Evolutionary conservation across 129 eudicot species (phyloP).

Genomic region (Tanacetum coccineum): DNA sequence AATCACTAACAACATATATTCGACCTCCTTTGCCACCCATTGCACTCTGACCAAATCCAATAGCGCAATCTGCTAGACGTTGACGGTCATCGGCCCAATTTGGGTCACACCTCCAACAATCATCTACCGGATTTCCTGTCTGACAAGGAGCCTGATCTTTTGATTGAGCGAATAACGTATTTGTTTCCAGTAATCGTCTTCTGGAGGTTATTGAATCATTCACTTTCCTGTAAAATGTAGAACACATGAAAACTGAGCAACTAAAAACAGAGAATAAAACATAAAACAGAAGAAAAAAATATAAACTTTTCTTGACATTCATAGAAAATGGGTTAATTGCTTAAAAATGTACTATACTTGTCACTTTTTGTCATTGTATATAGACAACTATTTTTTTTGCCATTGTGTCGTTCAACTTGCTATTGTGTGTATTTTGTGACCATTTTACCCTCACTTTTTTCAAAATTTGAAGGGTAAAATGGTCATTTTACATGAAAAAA

Average conservation of each 20-base stretch:
- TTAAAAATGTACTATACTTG: too few relatives aligned
- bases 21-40: slow-evolving; percentile 93
- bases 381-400: too few relatives aligned
- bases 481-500: too few relatives aligned
- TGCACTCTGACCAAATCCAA: slow-evolving; percentile 85
- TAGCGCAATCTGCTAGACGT: slow-evolving; percentile 75
- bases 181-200: slow-evolving; percentile 46
- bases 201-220: slow-evolving; percentile 58
- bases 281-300: neutral
- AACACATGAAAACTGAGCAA: slow-evolving; percentile 16
- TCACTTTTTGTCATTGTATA: too few relatives aligned
- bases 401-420: too few relatives aligned
- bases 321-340: too few relatives aligned
- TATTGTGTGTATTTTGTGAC: too few relatives aligned
- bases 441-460: too few relatives aligned
- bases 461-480: too few relatives aligned
- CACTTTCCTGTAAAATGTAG: slow-evolving; percentile 41
- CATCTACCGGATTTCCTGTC: slow-evolving; percentile 93
- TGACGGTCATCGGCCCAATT: slow-evolving; percentile 86
- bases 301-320: neutral
- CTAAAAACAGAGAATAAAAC: slow-evolving; percentile 3
- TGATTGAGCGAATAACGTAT: slow-evolving; percentile 17
- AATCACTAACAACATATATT: slow-evolving; percentile 61
- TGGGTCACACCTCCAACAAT: slow-evolving; percentile 90
- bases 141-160: slow-evolving; percentile 41